phyloP scores from a whole-genome alignment of 352 stramenopile genomes.

The Phytophthora sp. region DNA sequence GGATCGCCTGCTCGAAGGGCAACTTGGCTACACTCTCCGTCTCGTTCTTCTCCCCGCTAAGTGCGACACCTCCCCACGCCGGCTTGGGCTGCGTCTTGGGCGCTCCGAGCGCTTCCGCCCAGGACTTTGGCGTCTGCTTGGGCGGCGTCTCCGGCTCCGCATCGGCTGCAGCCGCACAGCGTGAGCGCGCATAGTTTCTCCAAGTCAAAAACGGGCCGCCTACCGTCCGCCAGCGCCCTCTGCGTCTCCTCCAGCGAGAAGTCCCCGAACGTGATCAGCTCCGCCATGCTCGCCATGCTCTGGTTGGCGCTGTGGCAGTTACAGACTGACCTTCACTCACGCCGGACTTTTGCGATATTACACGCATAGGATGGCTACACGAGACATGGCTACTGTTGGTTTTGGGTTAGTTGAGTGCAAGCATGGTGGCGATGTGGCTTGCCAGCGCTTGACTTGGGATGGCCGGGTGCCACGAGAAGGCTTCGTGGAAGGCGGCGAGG shows the following conservation, averaged over 20 bases:
- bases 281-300: conserved; percentile 8
- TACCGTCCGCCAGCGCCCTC: conserved; percentile 52
- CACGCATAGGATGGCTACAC: too few relatives aligned
- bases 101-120: conserved; percentile 59
- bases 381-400: too few relatives aligned
- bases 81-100: conserved; percentile 33
- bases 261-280: conserved; percentile 76
- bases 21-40: conserved; percentile 22
- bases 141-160: conserved; percentile 2
- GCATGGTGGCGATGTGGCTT: conserved; percentile 1
- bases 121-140: conserved; percentile 51
- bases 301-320: too few relatives aligned
- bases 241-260: conserved; percentile 78
- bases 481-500: conserved; percentile 26
- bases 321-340: too few relatives aligned
- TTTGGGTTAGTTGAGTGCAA: too few relatives aligned
- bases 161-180: conserved; percentile 23
- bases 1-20: conserved; percentile 71
- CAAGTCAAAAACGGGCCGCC: background rate
- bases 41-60: too few relatives aligned
- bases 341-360: too few relatives aligned
- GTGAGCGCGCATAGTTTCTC: background rate
- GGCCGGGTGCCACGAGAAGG: conserved; percentile 52
- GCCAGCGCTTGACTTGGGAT: conserved; percentile 16
- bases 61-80: conserved; percentile 45